phyloP scores from a whole-genome alignment of 352 stramenopile species.

The Discostella stelligera region DNA sequence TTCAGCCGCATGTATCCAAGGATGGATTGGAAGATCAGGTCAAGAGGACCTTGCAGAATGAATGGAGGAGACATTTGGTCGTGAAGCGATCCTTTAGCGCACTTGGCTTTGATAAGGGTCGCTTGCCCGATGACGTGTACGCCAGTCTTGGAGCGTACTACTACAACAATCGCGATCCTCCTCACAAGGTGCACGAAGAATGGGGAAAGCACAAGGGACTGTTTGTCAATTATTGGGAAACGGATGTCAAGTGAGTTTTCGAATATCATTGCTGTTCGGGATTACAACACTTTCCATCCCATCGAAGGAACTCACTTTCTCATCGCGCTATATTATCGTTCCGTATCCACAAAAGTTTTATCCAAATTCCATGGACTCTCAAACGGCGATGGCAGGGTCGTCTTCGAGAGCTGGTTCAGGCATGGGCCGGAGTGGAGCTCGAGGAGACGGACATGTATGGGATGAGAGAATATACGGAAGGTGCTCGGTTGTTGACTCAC shows the following conservation, averaged over 20 bases:
- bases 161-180: constrained; percentile 72
- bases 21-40: constrained; percentile 46
- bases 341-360: background rate
- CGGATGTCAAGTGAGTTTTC: constrained; percentile 57
- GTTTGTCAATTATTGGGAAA: constrained; percentile 85
- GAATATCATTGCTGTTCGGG: background rate
- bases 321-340: background rate
- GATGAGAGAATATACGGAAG: constrained; percentile 78
- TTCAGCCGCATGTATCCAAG: constrained; percentile 15
- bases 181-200: constrained; percentile 57
- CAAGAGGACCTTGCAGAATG: constrained; percentile 41
- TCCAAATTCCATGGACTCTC: constrained; percentile 70
- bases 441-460: constrained; percentile 84
- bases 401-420: constrained; percentile 70
- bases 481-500: constrained; percentile 80
- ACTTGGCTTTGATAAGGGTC: constrained; percentile 68
- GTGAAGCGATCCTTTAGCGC: constrained; percentile 69
- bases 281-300: background rate
- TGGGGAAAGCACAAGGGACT: constrained; percentile 65
- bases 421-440: constrained; percentile 72
- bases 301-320: background rate
- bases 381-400: constrained; percentile 71
- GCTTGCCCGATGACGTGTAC: constrained; percentile 70
- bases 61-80: constrained; percentile 57
- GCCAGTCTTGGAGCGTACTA: constrained; percentile 73